Evolutionary conservation across 331 rosid genomes (phyloP).

Genomic region (Cydonia oblonga): DNA sequence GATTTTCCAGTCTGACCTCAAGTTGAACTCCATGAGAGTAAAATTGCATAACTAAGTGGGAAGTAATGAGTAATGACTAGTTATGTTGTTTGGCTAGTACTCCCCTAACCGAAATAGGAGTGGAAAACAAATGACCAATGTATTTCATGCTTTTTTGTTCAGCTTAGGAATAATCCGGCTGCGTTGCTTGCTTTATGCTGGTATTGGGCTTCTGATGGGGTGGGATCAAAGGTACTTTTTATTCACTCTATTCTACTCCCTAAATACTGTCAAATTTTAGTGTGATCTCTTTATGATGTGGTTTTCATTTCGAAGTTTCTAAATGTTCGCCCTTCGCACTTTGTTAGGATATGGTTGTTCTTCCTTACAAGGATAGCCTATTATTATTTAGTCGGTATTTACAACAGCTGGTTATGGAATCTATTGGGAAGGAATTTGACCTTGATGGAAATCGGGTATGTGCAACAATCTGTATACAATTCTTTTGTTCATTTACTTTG

Average conservation of each 20-base stretch:
- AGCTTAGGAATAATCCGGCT: slow-evolving; percentile 79
- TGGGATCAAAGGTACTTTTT: slow-evolving; percentile 76
- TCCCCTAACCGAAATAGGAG: not conserved
- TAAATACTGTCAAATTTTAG: slow-evolving; percentile 2
- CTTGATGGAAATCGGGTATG: slow-evolving; percentile 91
- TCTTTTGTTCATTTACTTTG: not conserved
- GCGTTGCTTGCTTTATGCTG: slow-evolving; percentile 89
- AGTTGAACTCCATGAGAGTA: not conserved
- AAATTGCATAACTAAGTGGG: not conserved
- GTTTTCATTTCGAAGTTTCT: not conserved
- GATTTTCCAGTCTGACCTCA: not conserved
- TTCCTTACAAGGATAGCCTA: slow-evolving; percentile 92
- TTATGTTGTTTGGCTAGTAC: not conserved
- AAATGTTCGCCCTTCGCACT: not conserved
- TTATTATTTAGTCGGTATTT: slow-evolving; percentile 86
- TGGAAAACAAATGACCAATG: not conserved
- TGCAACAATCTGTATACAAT: slow-evolving; percentile 1
- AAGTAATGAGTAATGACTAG: not conserved
- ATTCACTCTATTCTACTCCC: not conserved
- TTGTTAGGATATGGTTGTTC: slow-evolving; percentile 91
- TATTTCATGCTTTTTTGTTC: not conserved
- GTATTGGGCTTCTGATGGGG: slow-evolving; percentile 96
- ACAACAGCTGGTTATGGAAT: slow-evolving; percentile 99
- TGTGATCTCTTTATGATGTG: not conserved
- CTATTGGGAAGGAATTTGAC: slow-evolving; percentile 97